Evolutionary conservation across 2,329 filamentous ascomycete genomes (phyloP).

Genomic region (Stachybotrys elegans): DNA sequence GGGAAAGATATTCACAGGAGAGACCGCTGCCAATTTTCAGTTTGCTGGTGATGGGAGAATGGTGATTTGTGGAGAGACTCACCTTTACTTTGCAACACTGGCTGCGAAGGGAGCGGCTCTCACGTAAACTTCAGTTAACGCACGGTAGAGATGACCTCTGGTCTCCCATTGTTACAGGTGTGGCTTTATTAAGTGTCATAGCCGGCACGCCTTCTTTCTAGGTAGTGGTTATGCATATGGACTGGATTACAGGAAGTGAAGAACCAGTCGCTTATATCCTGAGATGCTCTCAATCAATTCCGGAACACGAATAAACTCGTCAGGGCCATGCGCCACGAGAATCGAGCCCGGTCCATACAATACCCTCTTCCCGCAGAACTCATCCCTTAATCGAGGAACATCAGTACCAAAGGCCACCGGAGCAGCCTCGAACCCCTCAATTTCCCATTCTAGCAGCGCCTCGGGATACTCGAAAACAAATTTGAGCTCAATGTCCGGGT

Average conservation of each 20-base stretch:
- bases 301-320: slow-evolving; percentile 27
- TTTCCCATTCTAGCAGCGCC: slow-evolving; percentile 30
- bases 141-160: no score
- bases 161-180: no score
- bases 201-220: no score
- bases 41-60: slow-evolving; percentile 32
- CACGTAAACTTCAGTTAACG: no score
- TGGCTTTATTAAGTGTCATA: no score
- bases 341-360: slow-evolving; percentile 35
- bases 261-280: slow-evolving; percentile 27
- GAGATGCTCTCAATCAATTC: slow-evolving; percentile 32
- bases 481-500: slow-evolving; percentile 26
- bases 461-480: slow-evolving; percentile 31
- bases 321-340: slow-evolving; percentile 29
- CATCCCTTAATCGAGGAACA: slow-evolving; percentile 26
- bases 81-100: slow-evolving; percentile 24
- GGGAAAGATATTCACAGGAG: slow-evolving; percentile 51
- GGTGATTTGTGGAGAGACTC: slow-evolving; percentile 29
- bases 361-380: slow-evolving; percentile 24
- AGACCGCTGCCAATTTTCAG: slow-evolving; percentile 39
- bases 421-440: slow-evolving; percentile 29
- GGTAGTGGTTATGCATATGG: no score
- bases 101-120: neutral
- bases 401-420: slow-evolving; percentile 35
- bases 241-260: slow-evolving; percentile 17